phyloP scores from a whole-genome alignment of 306 rosid genomes.

The Gastrolobium bilobum region DNA sequence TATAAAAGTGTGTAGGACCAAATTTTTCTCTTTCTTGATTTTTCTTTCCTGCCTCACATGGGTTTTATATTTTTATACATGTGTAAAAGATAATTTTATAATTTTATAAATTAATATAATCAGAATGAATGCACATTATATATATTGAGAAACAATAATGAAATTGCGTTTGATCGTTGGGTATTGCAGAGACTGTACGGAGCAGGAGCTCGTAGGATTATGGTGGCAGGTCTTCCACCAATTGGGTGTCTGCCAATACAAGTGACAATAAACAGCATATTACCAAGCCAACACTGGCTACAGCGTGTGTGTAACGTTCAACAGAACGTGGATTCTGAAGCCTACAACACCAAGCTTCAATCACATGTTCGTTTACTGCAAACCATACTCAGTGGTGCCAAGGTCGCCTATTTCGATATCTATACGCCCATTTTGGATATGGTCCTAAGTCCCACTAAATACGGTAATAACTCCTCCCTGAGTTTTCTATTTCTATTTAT shows the following conservation, averaged over 20 bases:
- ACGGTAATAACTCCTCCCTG: slow-evolving; percentile 44
- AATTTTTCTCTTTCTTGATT: too few species aligned
- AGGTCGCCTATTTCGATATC: slow-evolving; percentile 51
- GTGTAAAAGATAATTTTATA: too few species aligned
- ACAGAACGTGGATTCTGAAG: slow-evolving; percentile 50
- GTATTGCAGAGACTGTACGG: slow-evolving; percentile 47
- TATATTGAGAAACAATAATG: too few species aligned
- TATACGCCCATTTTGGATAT: slow-evolving; percentile 54
- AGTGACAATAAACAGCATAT: slow-evolving; percentile 30
- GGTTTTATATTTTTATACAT: too few species aligned
- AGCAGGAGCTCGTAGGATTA: slow-evolving; percentile 53
- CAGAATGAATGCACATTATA: too few species aligned
- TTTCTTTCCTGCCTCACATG: too few species aligned
- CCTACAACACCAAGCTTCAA: slow-evolving; percentile 59
- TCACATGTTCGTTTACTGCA: slow-evolving; percentile 32
- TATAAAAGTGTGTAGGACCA: too few species aligned
- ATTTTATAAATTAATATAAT: too few species aligned
- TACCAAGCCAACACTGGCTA: slow-evolving; percentile 30
- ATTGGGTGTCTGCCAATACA: slow-evolving; percentile 60
- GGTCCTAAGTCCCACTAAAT: slow-evolving; percentile 49
- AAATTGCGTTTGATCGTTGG: not conserved
- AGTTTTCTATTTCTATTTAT: not conserved
- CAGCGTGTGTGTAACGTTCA: slow-evolving; percentile 47
- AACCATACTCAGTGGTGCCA: slow-evolving; percentile 44
- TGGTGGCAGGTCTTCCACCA: slow-evolving; percentile 62